A percentile compares a stretch with the other conserved stretches of the same genome.
Evolutionary conservation across 2,329 filamentous ascomycete genomes (phyloP).

Genomic region (Clathrospora elynae): DNA sequence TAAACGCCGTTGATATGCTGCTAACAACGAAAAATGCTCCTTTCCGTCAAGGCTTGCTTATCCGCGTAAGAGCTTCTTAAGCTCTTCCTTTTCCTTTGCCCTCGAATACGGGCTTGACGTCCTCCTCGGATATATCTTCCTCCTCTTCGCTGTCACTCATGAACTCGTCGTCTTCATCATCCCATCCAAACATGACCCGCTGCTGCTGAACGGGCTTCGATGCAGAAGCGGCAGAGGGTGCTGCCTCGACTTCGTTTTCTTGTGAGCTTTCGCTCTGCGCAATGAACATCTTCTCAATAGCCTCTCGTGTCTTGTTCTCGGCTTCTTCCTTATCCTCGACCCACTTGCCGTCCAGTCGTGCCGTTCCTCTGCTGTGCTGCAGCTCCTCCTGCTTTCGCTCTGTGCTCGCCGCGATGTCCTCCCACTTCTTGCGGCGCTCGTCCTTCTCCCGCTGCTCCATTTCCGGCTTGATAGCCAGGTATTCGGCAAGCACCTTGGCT

Average conservation of each 20-base stretch:
- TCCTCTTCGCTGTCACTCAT: slow-evolving; percentile 56
- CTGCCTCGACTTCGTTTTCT: slow-evolving; percentile 40
- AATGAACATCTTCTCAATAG: slow-evolving; percentile 62
- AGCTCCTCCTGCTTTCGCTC: slow-evolving; percentile 85
- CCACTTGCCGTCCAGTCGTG: slow-evolving; percentile 82
- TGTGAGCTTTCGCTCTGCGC: slow-evolving; percentile 53
- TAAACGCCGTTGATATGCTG: slow-evolving; percentile 12
- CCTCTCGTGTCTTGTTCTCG: slow-evolving; percentile 78
- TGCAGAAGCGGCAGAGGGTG: slow-evolving; percentile 29
- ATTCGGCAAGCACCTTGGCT: slow-evolving; percentile 93
- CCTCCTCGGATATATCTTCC: slow-evolving; percentile 47
- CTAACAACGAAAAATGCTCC: background rate
- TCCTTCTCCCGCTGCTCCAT: slow-evolving; percentile 97
- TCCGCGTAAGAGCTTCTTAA: slow-evolving; percentile 6
- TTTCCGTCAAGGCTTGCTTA: background rate
- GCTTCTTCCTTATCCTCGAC: slow-evolving; percentile 93
- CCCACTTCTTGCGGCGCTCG: slow-evolving; percentile 80
- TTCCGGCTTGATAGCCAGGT: slow-evolving; percentile 91
- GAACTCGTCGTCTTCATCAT: slow-evolving; percentile 67
- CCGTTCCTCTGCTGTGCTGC: slow-evolving; percentile 69
- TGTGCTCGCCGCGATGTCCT: slow-evolving; percentile 82
- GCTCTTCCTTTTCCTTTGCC: slow-evolving; percentile 54
- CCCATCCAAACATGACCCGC: slow-evolving; percentile 73
- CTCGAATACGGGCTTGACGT: slow-evolving; percentile 36
- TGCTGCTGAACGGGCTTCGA: slow-evolving; percentile 44